Evolutionary conservation across 1,139 yeast species (phyloP).

Genomic region (Suhomyces anneliseae): DNA sequence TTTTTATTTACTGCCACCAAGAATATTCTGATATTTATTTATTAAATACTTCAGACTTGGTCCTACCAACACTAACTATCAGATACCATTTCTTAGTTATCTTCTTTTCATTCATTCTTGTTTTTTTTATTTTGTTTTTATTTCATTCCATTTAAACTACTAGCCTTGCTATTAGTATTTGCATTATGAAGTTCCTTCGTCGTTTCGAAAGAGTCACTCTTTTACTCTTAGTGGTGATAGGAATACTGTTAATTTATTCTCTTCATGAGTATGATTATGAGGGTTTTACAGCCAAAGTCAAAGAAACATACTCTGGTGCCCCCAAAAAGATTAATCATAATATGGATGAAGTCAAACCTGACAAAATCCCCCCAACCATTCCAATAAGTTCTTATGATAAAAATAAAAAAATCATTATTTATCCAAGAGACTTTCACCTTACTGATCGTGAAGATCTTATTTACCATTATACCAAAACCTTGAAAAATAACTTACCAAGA

Average conservation of each 20-base stretch:
- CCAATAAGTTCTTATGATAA: slow-evolving; percentile 4
- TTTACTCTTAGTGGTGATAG: background rate
- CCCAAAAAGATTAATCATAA: slow-evolving; percentile 2
- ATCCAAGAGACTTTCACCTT: slow-evolving; percentile 4
- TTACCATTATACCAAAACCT: slow-evolving; percentile 2
- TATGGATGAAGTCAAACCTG: slow-evolving; percentile 2
- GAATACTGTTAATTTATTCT: background rate
- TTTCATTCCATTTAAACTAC: background rate
- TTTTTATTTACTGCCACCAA: no score
- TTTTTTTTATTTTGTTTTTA: background rate
- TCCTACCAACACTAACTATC: no score
- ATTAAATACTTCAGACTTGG: no score
- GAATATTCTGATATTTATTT: no score
- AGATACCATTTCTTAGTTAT: no score
- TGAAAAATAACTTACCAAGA: slow-evolving; percentile 2
- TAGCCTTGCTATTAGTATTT: background rate
- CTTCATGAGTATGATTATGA: slow-evolving; percentile 6
- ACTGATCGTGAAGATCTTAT: background rate
- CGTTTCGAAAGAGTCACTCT: slow-evolving; percentile 4
- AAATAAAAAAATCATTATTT: slow-evolving; percentile 6
- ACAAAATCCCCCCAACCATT: background rate
- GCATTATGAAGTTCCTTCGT: slow-evolving; percentile 6
- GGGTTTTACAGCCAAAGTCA: background rate
- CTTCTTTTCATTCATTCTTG: background rate
- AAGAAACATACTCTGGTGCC: background rate